These are phyloP conservation scores for Polysphondylium violaceum DNA, from an alignment of 78 protist genomes.

Conservation along the genomic window DNA sequence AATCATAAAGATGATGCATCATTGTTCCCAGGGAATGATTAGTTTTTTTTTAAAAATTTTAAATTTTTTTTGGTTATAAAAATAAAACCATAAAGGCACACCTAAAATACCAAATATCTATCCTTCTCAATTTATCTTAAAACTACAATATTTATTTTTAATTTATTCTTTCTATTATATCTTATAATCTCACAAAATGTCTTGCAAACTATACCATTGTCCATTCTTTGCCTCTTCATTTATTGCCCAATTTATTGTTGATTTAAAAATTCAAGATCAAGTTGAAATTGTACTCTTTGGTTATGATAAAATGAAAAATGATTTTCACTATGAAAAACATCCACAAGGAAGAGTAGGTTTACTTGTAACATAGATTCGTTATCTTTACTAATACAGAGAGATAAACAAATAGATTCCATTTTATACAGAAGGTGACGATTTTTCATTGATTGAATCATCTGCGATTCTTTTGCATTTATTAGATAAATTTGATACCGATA, in stretches of 20 bases:
- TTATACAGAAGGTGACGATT: slow-evolving; percentile 12
- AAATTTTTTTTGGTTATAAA: too few relatives aligned
- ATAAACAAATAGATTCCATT: slow-evolving; percentile 15
- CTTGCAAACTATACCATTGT: background rate
- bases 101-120: too few relatives aligned
- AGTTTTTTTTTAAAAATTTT: too few relatives aligned
- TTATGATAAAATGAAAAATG: slow-evolving; percentile 4
- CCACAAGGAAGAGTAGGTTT: slow-evolving; percentile 23
- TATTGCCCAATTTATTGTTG: background rate
- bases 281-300: slow-evolving; percentile 5
- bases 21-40: too few relatives aligned
- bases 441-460: slow-evolving; percentile 32
- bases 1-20: too few relatives aligned
- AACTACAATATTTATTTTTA: too few relatives aligned
- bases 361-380: background rate
- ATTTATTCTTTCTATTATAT: too few relatives aligned
- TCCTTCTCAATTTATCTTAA: too few relatives aligned
- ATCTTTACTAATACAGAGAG: background rate
- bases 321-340: background rate
- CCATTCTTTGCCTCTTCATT: slow-evolving; percentile 41
- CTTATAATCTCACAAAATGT: too few relatives aligned
- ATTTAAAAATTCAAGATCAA: slow-evolving; percentile 2
- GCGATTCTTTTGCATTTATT: slow-evolving; percentile 8
- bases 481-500: slow-evolving; percentile 19
- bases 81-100: too few relatives aligned